These are phyloP conservation scores for Thielaviopsis populi DNA, from an alignment of 2,329 filamentous ascomycete genomes.

Conservation along the genomic window DNA sequence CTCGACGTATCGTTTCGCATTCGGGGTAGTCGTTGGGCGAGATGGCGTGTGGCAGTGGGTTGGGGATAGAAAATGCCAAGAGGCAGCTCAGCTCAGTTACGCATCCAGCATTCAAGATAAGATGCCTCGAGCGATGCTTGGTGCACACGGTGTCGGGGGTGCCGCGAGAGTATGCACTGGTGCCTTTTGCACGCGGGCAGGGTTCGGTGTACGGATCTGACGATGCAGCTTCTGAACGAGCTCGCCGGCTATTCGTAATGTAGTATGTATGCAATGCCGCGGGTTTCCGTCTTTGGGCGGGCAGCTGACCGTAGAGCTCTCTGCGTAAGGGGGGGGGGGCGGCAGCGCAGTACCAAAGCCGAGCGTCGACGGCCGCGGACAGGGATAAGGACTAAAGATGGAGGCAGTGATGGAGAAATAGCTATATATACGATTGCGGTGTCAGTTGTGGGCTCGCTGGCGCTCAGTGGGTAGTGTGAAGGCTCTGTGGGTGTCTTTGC, in stretches of 20 bases:
- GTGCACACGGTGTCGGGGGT: neutral
- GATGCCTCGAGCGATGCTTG: neutral
- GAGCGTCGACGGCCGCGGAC: neutral
- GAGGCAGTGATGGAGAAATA: neutral
- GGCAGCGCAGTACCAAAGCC: neutral
- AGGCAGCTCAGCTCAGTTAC: neutral
- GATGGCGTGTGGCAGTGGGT: neutral
- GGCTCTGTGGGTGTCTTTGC: neutral
- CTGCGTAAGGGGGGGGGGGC: neutral
- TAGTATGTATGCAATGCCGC: neutral
- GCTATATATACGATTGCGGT: neutral
- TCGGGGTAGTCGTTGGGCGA: neutral
- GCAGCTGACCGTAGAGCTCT: neutral
- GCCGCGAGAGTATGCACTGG: neutral
- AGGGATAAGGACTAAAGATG: neutral
- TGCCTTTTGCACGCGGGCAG: neutral
- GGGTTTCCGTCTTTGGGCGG: neutral
- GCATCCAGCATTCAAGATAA: neutral
- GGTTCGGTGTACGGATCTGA: neutral
- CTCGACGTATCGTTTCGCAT: neutral
- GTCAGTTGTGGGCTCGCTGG: neutral
- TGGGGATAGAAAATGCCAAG: neutral
- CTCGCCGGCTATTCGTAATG: neutral
- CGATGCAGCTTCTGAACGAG: neutral
- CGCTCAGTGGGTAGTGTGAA: neutral